phyloP scores from a whole-genome alignment of 164 flowering plant species.

The Chimonanthus salicifolius region DNA sequence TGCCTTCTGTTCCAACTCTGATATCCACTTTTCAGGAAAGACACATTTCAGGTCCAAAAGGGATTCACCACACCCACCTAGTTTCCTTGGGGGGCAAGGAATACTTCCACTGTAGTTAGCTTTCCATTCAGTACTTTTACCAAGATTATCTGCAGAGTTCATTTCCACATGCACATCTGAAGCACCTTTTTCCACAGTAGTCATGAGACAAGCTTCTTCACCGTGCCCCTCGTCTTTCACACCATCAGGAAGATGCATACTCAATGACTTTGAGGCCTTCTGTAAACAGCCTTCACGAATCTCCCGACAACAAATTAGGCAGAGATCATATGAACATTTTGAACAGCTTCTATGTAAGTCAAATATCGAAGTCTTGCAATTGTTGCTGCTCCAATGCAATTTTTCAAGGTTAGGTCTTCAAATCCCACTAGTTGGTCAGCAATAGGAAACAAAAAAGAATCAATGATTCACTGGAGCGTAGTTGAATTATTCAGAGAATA shows the following conservation, averaged over 20 bases:
- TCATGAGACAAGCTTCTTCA: not conserved
- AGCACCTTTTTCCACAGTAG: not conserved
- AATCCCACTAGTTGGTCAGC: not conserved
- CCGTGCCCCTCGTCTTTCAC: constrained; percentile 50
- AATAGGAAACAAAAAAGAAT: not conserved
- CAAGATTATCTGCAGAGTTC: constrained; percentile 4
- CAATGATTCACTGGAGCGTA: not conserved
- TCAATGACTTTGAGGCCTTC: constrained; percentile 24
- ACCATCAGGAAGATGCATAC: constrained; percentile 16
- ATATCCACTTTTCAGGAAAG: constrained; percentile 17
- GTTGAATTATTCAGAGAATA: not conserved
- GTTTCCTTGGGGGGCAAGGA: constrained; percentile 12
- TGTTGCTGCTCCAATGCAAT: constrained; percentile 35
- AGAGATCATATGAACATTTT: constrained; percentile 52
- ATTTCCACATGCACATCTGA: constrained; percentile 1
- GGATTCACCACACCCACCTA: constrained; percentile 14
- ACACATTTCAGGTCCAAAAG: constrained; percentile 12
- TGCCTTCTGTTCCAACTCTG: constrained; percentile 38
- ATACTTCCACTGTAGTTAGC: constrained; percentile 9
- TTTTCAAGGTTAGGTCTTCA: constrained; percentile 1
- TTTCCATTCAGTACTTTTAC: constrained; percentile 6
- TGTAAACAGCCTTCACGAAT: constrained; percentile 38
- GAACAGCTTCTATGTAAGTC: constrained; percentile 58
- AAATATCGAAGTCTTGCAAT: constrained; percentile 57
- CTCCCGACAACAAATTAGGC: constrained; percentile 61